Percentiles rank a stretch among this genome's conserved stretches.
phyloP scores from a whole-genome alignment of 2,329 filamentous ascomycete genomes.

The Magnaporthales sp. region DNA sequence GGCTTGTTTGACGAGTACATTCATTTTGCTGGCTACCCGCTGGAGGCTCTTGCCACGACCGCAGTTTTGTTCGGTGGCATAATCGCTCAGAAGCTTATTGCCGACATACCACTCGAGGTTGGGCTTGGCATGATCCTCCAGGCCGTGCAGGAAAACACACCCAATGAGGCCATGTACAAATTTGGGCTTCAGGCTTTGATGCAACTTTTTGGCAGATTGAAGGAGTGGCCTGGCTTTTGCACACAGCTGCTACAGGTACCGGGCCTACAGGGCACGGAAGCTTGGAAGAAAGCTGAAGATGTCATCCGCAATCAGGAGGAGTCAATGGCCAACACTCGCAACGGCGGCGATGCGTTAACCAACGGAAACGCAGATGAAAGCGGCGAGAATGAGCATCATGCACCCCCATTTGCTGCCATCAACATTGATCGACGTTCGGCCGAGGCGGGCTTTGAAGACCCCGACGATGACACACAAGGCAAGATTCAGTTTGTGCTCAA shows the following conservation, averaged over 20 bases:
- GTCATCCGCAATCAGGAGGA: constrained; percentile 63
- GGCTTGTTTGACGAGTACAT: constrained; percentile 95
- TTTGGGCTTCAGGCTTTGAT: constrained; percentile 93
- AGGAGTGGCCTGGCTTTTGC: constrained; percentile 95
- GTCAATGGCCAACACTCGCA: constrained; percentile 46
- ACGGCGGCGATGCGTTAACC: constrained; percentile 44
- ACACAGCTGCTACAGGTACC: constrained; percentile 75
- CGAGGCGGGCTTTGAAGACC: constrained; percentile 66
- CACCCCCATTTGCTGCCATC: constrained; percentile 69
- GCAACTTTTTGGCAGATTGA: constrained; percentile 73
- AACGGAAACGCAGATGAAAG: constrained; percentile 66
- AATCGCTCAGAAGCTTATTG: constrained; percentile 87
- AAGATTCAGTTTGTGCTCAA: constrained; percentile 94
- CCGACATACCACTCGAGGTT: constrained; percentile 82
- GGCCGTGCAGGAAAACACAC: constrained; percentile 75
- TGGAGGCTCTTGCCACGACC: constrained; percentile 92
- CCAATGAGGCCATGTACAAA: constrained; percentile 91
- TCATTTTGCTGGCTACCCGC: constrained; percentile 89
- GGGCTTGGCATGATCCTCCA: constrained; percentile 98
- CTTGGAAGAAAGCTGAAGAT: constrained; percentile 74
- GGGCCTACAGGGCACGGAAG: constrained; percentile 74
- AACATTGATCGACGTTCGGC: constrained; percentile 62
- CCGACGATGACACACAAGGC: constrained; percentile 76
- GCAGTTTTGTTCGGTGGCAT: constrained; percentile 95
- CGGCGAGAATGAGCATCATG: constrained; percentile 45